Evolutionary conservation across 805 yeast genomes (phyloP).

Genomic region (Hanseniaspora vineae): DNA sequence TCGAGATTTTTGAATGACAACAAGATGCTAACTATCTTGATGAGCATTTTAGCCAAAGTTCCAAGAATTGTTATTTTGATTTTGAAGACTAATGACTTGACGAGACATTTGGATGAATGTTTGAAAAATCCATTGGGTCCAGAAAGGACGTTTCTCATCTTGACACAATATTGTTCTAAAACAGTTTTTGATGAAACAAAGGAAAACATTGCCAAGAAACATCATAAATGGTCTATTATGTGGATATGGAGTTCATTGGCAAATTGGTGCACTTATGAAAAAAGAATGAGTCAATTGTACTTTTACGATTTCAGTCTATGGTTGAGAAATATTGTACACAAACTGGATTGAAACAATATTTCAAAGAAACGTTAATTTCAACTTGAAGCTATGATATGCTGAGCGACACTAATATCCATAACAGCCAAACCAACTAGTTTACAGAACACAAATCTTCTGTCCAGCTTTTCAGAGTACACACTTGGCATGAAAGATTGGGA

Average conservation of each 20-base stretch:
- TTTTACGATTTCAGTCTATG: constrained; percentile 19
- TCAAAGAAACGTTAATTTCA: no score
- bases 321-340: constrained; percentile 11
- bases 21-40: constrained; percentile 50
- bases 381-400: constrained; percentile 22
- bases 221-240: constrained; percentile 14
- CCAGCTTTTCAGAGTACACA: constrained; percentile 7
- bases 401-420: constrained; percentile 49
- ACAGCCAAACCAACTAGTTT: constrained; percentile 53
- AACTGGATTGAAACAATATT: neutral
- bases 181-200: constrained; percentile 60
- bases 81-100: constrained; percentile 86
- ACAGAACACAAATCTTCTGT: constrained; percentile 28
- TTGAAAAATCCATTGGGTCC: constrained; percentile 75
- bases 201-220: constrained; percentile 23
- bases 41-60: constrained; percentile 63
- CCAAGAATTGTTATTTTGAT: constrained; percentile 81
- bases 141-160: constrained; percentile 73
- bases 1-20: constrained; percentile 34
- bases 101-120: constrained; percentile 77
- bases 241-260: constrained; percentile 16
- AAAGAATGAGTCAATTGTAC: constrained; percentile 16
- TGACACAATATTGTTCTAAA: constrained; percentile 81
- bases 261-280: constrained; percentile 19
- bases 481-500: constrained; percentile 6